Conservation (phyloP, 1,139 yeast species). For the Trichomonascaceae sp. region DNA sequence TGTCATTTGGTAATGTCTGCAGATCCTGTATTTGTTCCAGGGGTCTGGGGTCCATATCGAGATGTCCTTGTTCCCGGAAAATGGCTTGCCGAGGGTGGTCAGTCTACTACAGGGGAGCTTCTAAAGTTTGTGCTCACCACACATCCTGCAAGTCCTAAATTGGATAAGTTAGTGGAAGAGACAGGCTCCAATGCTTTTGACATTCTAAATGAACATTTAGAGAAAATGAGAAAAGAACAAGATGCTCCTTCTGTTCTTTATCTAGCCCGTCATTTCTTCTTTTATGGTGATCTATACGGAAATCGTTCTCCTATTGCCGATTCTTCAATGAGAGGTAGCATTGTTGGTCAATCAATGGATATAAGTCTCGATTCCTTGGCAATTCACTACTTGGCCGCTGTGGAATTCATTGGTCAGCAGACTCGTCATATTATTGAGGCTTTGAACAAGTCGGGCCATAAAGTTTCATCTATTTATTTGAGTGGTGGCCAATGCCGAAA, state of each 20-base stretch:
- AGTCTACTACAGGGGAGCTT: constrained; percentile 91
- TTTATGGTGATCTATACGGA: constrained; percentile 95
- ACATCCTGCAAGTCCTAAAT: constrained; percentile 80
- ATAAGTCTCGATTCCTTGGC: constrained; percentile 78
- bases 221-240: constrained; percentile 52
- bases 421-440: constrained; percentile 90
- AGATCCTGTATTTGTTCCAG: constrained; percentile 83
- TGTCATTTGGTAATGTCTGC: constrained; percentile 88
- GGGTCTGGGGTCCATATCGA: constrained; percentile 98
- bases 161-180: constrained; percentile 53
- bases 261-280: constrained; percentile 77
- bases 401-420: constrained; percentile 96
- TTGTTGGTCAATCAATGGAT: constrained; percentile 92
- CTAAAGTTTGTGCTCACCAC: constrained; percentile 83
- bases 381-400: constrained; percentile 80
- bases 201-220: constrained; percentile 68
- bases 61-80: constrained; percentile 82
- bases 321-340: constrained; percentile 86
- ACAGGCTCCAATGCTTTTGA: constrained; percentile 75
- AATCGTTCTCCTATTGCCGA: constrained; percentile 96
- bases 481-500: constrained; percentile 97
- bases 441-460: constrained; percentile 75
- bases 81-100: constrained; percentile 99
- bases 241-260: constrained; percentile 66
- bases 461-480: constrained; percentile 69